Conservation (phyloP, 306 rosid genomes). For the Vicia villosa region DNA sequence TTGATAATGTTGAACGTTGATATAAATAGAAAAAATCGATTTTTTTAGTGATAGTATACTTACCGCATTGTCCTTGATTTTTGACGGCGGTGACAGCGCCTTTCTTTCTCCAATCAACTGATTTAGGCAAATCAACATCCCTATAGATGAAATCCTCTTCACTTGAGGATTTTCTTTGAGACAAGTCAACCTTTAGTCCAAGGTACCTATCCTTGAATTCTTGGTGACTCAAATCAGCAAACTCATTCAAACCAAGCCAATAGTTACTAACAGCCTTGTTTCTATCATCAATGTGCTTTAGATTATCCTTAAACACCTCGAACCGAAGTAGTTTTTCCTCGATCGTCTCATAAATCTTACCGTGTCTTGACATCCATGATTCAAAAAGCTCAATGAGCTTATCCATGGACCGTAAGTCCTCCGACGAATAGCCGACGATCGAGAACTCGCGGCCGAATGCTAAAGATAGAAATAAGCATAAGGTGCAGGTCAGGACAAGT, state of each 20-base stretch:
- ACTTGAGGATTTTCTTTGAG: conserved; percentile 36
- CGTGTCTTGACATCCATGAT: conserved; percentile 64
- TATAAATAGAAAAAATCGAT: no score
- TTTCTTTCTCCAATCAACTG: conserved; percentile 79
- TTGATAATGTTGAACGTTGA: no score
- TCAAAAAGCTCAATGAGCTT: conserved; percentile 62
- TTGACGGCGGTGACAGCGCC: conserved; percentile 68
- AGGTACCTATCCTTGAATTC: conserved; percentile 56
- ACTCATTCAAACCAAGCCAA: conserved; percentile 75
- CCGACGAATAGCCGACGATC: conserved; percentile 62
- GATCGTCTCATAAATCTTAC: conserved; percentile 52
- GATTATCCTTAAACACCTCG: conserved; percentile 66
- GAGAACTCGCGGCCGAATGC: conserved; percentile 52
- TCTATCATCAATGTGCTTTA: conserved; percentile 61
- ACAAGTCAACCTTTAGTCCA: conserved; percentile 45
- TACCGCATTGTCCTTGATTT: conserved; percentile 84
- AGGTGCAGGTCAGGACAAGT: conserved; percentile 40
- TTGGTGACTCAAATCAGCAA: conserved; percentile 68
- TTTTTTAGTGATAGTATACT: neutral
- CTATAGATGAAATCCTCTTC: conserved; percentile 46
- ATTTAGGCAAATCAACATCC: conserved; percentile 60
- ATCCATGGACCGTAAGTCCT: conserved; percentile 64
- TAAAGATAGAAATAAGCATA: conserved; percentile 33
- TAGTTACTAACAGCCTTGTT: conserved; percentile 55
- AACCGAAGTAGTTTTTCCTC: conserved; percentile 72